Conservation (phyloP, 805 yeast species). For the Kuraishia piskuri region DNA sequence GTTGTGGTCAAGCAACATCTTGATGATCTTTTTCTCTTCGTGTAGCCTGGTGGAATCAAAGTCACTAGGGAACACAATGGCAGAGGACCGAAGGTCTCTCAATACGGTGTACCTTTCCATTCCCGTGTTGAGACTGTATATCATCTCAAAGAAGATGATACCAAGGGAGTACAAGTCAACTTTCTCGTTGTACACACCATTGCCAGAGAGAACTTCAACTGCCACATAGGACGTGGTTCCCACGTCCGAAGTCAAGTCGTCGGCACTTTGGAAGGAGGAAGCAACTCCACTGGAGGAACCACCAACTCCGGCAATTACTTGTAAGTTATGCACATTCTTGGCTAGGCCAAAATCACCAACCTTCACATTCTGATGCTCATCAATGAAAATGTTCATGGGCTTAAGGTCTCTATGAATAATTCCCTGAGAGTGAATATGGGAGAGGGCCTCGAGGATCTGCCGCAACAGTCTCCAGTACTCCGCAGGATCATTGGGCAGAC, state of each 20-base stretch:
- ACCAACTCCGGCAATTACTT: conserved; percentile 4
- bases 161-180: conserved; percentile 96
- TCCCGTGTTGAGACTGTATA: conserved; percentile 73
- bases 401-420: conserved; percentile 93
- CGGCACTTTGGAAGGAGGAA: conserved; percentile 26
- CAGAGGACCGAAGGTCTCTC: conserved; percentile 48
- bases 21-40: conserved; percentile 61
- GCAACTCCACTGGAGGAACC: conserved; percentile 9
- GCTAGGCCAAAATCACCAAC: conserved; percentile 98
- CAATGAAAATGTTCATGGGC: conserved; percentile 94
- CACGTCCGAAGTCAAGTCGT: conserved; percentile 82
- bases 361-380: conserved; percentile 78
- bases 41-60: conserved; percentile 43
- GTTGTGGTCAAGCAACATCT: conserved; percentile 64
- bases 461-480: conserved; percentile 89
- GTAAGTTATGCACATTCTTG: conserved; percentile 63
- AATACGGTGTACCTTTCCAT: conserved; percentile 85
- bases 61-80: conserved; percentile 62
- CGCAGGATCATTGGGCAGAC: conserved; percentile 57
- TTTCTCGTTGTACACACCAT: conserved; percentile 77
- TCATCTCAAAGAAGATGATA: conserved; percentile 92
- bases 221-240: conserved; percentile 96
- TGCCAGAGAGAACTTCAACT: conserved; percentile 69
- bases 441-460: conserved; percentile 82
- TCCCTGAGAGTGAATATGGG: conserved; percentile 88